These are phyloP conservation scores for Phialocephala sp. DNA, from an alignment of 2,329 filamentous ascomycete species.

Conservation along the genomic window DNA sequence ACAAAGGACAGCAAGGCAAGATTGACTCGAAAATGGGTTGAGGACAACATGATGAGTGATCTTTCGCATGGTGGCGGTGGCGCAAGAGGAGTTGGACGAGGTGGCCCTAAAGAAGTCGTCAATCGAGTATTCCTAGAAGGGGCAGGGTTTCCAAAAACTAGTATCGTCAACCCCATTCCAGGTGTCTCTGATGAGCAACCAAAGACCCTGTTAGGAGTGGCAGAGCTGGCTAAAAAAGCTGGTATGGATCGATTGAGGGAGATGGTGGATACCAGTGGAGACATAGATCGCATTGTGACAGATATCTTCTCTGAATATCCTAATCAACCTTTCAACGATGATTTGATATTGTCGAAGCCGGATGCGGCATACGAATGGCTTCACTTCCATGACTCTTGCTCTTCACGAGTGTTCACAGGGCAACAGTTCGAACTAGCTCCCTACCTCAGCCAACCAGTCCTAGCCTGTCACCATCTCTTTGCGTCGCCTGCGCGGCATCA, in stretches of 20 bases:
- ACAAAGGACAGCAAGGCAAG: slow-evolving; percentile 48
- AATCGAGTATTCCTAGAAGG: slow-evolving; percentile 80
- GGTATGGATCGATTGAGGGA: slow-evolving; percentile 74
- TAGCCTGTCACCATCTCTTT: slow-evolving; percentile 92
- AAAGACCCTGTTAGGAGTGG: slow-evolving; percentile 68
- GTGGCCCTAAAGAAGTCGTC: slow-evolving; percentile 76
- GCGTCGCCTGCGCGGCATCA: slow-evolving; percentile 64
- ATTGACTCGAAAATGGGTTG: slow-evolving; percentile 78
- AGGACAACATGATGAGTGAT: slow-evolving; percentile 71
- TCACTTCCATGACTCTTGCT: slow-evolving; percentile 86
- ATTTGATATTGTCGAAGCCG: slow-evolving; percentile 88
- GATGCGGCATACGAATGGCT: slow-evolving; percentile 86
- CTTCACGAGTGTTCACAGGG: slow-evolving; percentile 76
- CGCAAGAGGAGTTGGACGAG: slow-evolving; percentile 72
- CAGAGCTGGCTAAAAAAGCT: slow-evolving; percentile 73
- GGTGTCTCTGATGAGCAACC: slow-evolving; percentile 46
- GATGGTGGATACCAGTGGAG: slow-evolving; percentile 80
- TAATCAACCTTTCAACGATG: slow-evolving; percentile 88
- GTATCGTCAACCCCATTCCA: slow-evolving; percentile 36
- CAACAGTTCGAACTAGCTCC: slow-evolving; percentile 93
- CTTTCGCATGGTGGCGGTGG: slow-evolving; percentile 74
- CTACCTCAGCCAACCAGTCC: slow-evolving; percentile 84
- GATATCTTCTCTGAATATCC: slow-evolving; percentile 90
- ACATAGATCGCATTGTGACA: slow-evolving; percentile 77
- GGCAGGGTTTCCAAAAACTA: slow-evolving; percentile 65